phyloP scores from a whole-genome alignment of 192 early-diverging fungal species.

The Podochytrium sp. region DNA sequence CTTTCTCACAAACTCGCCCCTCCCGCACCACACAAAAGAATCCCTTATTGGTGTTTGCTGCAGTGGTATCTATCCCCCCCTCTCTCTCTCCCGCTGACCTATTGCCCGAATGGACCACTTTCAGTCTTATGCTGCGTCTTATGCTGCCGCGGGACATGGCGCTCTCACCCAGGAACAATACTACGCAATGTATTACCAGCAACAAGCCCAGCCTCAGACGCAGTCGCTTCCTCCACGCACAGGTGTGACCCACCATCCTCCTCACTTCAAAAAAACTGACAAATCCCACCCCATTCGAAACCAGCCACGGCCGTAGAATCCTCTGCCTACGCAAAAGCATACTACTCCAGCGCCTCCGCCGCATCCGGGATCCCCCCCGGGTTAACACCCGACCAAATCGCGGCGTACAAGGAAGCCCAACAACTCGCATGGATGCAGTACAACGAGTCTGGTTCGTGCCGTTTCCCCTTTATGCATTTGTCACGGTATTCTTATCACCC shows the following conservation, averaged over 20 bases:
- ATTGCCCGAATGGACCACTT: not conserved
- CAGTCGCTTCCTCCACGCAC: too few relatives aligned
- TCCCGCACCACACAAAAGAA: too few relatives aligned
- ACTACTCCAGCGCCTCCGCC: not conserved
- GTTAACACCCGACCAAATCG: not conserved
- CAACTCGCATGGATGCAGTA: constrained; percentile 8
- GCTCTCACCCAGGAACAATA: not conserved
- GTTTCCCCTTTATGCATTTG: not conserved
- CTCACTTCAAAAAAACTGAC: too few relatives aligned
- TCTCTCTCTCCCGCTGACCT: not conserved
- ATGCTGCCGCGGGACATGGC: not conserved
- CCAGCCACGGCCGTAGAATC: not conserved
- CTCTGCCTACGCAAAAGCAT: not conserved
- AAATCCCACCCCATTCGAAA: not conserved
- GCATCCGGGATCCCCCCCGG: not conserved
- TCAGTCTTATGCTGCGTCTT: not conserved
- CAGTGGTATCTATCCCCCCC: not conserved
- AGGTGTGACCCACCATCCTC: too few relatives aligned
- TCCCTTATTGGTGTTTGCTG: too few relatives aligned
- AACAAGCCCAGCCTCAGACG: too few relatives aligned
- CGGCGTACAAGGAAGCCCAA: constrained; percentile 13
- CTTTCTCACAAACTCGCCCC: too few relatives aligned
- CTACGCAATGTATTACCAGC: too few relatives aligned
- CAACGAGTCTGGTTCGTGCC: not conserved
- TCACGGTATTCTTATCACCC: not conserved